phyloP scores from a whole-genome alignment of 768 basidiomycete species.

The Lactarius sp. region DNA sequence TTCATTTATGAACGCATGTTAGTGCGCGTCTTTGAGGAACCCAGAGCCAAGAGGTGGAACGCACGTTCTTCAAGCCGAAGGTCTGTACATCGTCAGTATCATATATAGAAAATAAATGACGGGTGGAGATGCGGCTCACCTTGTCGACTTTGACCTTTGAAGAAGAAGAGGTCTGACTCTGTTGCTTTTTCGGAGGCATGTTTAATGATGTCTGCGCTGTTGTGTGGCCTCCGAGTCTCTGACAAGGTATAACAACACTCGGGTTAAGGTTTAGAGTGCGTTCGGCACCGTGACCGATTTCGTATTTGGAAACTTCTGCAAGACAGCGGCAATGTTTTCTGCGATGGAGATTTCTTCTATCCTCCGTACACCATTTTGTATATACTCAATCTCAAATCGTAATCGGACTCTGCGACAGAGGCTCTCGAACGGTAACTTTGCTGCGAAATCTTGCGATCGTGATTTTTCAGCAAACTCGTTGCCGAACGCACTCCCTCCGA shows the following conservation, averaged over 20 bases:
- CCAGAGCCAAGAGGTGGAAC: constrained; percentile 28
- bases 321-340: too few species aligned
- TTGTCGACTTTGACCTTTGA: constrained; percentile 81
- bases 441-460: too few species aligned
- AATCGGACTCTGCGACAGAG: too few species aligned
- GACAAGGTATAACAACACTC: neutral
- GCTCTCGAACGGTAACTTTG: too few species aligned
- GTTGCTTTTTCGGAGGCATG: constrained; percentile 84
- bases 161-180: constrained; percentile 45
- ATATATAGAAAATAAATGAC: constrained; percentile 22
- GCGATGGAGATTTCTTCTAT: too few species aligned
- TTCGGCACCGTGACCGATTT: too few species aligned
- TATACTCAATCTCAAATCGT: too few species aligned
- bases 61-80: constrained; percentile 84
- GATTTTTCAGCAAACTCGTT: too few species aligned
- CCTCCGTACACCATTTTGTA: too few species aligned
- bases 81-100: constrained; percentile 46
- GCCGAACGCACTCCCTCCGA: too few species aligned
- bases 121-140: constrained; percentile 39
- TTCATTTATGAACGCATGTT: constrained; percentile 3
- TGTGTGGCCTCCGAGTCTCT: neutral
- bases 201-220: constrained; percentile 3
- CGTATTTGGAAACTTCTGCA: too few species aligned
- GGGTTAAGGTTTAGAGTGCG: constrained; percentile 10
- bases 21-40: neutral